Base-by-base conservation (phyloP, 805 yeast genomes). In the Saccharomycopsis oosterbeekiorum region DNA sequence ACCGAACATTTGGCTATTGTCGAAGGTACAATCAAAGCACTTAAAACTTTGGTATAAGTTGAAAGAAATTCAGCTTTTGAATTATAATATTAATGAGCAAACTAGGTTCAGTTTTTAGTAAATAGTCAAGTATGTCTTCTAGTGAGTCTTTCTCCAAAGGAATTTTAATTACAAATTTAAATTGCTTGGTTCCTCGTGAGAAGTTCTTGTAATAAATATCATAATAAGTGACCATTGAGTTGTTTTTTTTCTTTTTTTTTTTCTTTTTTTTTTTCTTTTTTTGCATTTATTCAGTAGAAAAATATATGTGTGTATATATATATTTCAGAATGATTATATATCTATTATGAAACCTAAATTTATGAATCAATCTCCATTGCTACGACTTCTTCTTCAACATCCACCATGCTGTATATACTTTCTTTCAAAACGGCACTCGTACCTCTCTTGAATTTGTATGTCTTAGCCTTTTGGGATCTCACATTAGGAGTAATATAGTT, bases 1-100 rank as follows among this genome's bases (percentile, higher is more conserved):
- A 76, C 84, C 24, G 99, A 94, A 72, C 99, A 94, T 73, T 73
- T 78, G 29, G 98, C 97, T 4, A 94, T 94, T 56, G 97, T 94
- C 1, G 96, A 92, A 70, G 99, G 97, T 3, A 84, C 97, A 0
- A 77, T 79, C 53, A 79, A 79, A 60, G 92, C 88, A 0, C 50
- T 72, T 88, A 62, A 64, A 26, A 42, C 43, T 19, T 57, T 57
- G 50, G 50, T 56, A 14, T 29, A 39, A 17, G 26, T 17, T 11
- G 15, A 29, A 29, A 4, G 34, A 29, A 29, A 29, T 6, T 6
- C 6, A 6, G 34, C 34, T 6, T 29, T 6, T 29, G 6, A 29
- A n/a, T n/a, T n/a, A n/a, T n/a, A n/a, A n/a, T n/a, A n/a, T n/a
- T n/a, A n/a, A n/a, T n/a, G n/a, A n/a, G n/a, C n/a, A n/a, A n/a